These are phyloP conservation scores for Cicer cuneatum DNA, from an alignment of 306 rosid genomes.

Conservation along the genomic window DNA sequence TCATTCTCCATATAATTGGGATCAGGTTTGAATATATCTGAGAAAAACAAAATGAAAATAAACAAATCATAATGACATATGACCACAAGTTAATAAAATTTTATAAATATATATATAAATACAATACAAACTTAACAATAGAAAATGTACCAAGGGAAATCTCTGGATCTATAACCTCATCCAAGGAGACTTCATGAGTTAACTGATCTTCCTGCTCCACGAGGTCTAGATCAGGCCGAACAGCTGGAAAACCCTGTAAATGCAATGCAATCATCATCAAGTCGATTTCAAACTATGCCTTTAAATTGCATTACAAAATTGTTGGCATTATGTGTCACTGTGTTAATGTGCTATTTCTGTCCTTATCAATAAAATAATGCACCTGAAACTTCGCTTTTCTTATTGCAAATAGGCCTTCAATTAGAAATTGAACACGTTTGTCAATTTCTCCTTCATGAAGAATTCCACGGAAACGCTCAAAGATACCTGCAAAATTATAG, in stretches of 20 bases:
- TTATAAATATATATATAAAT: not conserved
- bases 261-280: constrained; percentile 10
- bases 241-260: constrained; percentile 56
- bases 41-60: constrained; percentile 23
- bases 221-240: constrained; percentile 59
- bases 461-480: constrained; percentile 97
- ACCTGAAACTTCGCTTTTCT: constrained; percentile 97
- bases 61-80: constrained; percentile 19
- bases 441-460: constrained; percentile 97
- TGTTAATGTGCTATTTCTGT: constrained; percentile 4
- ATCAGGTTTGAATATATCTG: constrained; percentile 86
- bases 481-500: constrained; percentile 65
- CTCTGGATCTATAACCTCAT: constrained; percentile 56
- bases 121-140: constrained; percentile 15
- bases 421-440: constrained; percentile 86
- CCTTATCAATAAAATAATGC: not conserved
- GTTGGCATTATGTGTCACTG: constrained; percentile 3
- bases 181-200: constrained; percentile 56
- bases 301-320: constrained; percentile 26
- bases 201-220: constrained; percentile 62
- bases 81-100: constrained; percentile 23
- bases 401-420: constrained; percentile 87
- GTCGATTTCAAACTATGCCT: constrained; percentile 1
- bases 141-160: constrained; percentile 48
- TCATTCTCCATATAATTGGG: constrained; percentile 78